phyloP scores from a whole-genome alignment of 208 protist species.

The Crithidia acanthocephali region DNA sequence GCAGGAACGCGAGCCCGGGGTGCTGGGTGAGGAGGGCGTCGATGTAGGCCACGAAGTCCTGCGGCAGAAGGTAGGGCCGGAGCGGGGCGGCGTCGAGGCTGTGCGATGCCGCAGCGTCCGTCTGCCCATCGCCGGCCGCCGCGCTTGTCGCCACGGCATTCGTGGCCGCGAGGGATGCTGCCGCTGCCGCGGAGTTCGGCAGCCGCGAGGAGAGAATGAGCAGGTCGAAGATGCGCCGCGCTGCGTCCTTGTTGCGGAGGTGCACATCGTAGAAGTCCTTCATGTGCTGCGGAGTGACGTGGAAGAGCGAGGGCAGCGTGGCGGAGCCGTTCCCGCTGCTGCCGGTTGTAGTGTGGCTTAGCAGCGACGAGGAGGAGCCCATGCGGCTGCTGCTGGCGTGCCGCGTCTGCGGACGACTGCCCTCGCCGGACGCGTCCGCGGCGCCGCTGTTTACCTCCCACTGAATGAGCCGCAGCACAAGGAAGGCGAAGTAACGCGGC shows the following conservation, averaged over 20 bases:
- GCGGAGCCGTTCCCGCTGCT: slow-evolving; percentile 14
- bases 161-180: slow-evolving; percentile 19
- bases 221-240: slow-evolving; percentile 82
- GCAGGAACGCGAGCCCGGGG: slow-evolving; percentile 94
- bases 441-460: slow-evolving; percentile 29
- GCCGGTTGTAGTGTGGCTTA: slow-evolving; percentile 24
- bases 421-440: neutral
- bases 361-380: slow-evolving; percentile 34
- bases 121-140: neutral
- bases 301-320: slow-evolving; percentile 22
- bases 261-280: slow-evolving; percentile 81
- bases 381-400: slow-evolving; percentile 21
- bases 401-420: slow-evolving; percentile 8
- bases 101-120: slow-evolving; percentile 4
- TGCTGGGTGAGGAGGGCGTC: slow-evolving; percentile 85
- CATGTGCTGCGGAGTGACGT: slow-evolving; percentile 65
- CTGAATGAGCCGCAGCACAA: slow-evolving; percentile 69
- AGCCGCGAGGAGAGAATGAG: slow-evolving; percentile 67
- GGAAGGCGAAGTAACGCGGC: slow-evolving; percentile 82
- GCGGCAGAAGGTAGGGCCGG: slow-evolving; percentile 58
- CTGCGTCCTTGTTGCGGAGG: slow-evolving; percentile 67
- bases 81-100: slow-evolving; percentile 17
- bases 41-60: slow-evolving; percentile 85
- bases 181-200: slow-evolving; percentile 20
- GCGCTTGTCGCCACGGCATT: slow-evolving; percentile 8